Base-by-base conservation (phyloP, 176 grass and related monocot species). In the Aechmea fasciata region DNA sequence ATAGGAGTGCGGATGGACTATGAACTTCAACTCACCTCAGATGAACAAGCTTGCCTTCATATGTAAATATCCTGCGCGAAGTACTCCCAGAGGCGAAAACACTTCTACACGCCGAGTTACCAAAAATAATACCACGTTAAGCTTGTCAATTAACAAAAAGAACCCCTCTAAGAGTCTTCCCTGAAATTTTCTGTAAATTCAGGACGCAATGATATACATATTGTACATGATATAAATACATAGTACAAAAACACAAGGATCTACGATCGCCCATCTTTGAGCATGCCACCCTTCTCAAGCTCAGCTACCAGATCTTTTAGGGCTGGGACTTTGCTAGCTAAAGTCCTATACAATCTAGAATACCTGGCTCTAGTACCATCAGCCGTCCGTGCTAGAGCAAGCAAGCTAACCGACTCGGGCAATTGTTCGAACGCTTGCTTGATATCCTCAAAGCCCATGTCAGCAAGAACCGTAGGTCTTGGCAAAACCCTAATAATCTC, bases 351-450 rank as follows among this genome's bases (percentile, higher is more conserved):
- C 77, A 97, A 82, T 87, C 89, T 97, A 71, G 94, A 97, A 61
- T 97, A 97, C 72, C 94, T 97, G 49, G 94, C 94, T 85, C 94
- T 85, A 6, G 86, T 90, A 63, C 94, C 94, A 69, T 97, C 94
- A 11, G 86, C 79, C n/a, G 89, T 92, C 71, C 94, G 83, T 57
- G 94, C 94, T 55, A 97, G 80, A 19, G 94, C 89, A 75, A 97
- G 86, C 74, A 97, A 85, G 70, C 94, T 97, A 77, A 97, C 69
- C 75, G 94, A 86, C 72, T 97, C 94, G 5, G 94, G 94, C 77
- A 97, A 79, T 75, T 90, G 81, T 77, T 92, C 81, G 47, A 92
- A 92, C 63, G 81, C 77, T 0, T 73, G 64, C 70, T 90, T 97
- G 57, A 92, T 87, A 69, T 87, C 94, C 67, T 97, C 89, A 24